Percentiles rank a stretch among this genome's conserved stretches.
phyloP scores from a whole-genome alignment of 1,284 basidiomycete species.

The Fomitiporia mediterranea region DNA sequence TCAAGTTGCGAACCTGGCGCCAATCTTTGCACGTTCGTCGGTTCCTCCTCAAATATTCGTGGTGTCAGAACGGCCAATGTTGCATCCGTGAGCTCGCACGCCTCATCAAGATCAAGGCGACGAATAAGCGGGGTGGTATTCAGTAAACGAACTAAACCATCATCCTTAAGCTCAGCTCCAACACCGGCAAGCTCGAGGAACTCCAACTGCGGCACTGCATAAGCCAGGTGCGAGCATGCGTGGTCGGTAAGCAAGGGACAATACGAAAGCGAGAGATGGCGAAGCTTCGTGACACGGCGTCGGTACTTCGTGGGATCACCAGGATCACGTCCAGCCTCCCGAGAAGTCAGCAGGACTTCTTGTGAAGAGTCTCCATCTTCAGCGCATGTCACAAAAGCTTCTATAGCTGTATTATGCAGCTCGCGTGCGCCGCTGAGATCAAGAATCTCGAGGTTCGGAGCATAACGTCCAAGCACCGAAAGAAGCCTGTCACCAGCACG shows the following conservation, averaged over 20 bases:
- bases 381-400: constrained; percentile 60
- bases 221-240: constrained; percentile 67
- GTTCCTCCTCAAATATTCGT: too few species aligned
- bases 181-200: constrained; percentile 80
- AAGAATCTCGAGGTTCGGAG: constrained; percentile 74
- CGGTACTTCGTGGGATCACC: constrained; percentile 46
- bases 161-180: constrained; percentile 61
- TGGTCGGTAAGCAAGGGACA: constrained; percentile 72
- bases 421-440: constrained; percentile 72
- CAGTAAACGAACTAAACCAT: constrained; percentile 70
- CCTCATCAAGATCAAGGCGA: constrained; percentile 83
- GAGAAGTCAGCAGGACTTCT: constrained; percentile 49
- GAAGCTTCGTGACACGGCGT: constrained; percentile 64
- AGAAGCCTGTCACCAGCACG: constrained; percentile 57
- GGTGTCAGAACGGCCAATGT: constrained; percentile 68
- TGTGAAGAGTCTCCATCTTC: constrained; percentile 33
- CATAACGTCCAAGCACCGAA: constrained; percentile 52
- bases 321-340: constrained; percentile 60
- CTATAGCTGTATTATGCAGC: constrained; percentile 70
- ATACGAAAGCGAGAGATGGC: constrained; percentile 76
- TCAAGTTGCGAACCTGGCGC: constrained; percentile 61
- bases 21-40: constrained; percentile 24
- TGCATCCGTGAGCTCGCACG: constrained; percentile 67
- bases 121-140: constrained; percentile 66
- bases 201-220: constrained; percentile 71